Conservation (phyloP, 2,329 filamentous ascomycete genomes). For the Pseudopyricularia javanii region DNA sequence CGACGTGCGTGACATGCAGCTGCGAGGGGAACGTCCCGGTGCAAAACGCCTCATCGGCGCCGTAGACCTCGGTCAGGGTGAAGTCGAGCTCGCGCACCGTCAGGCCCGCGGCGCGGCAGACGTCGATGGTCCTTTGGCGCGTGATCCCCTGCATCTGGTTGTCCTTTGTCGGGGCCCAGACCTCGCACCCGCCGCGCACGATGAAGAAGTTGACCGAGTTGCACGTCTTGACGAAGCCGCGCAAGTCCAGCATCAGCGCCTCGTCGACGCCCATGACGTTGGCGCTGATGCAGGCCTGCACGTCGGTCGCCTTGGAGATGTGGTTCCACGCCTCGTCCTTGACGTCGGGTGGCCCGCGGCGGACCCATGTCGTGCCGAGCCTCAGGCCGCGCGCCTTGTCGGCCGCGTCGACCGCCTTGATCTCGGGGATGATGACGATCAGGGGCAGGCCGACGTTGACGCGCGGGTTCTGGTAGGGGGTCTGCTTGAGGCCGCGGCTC, state of each 20-base stretch:
- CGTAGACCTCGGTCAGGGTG: conserved; percentile 16
- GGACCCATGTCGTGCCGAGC: conserved; percentile 15
- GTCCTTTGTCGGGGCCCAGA: conserved; percentile 18
- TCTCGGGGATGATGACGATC: conserved; percentile 17
- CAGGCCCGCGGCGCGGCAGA: conserved; percentile 14
- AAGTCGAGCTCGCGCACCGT: conserved; percentile 15
- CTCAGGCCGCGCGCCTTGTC: conserved; percentile 11
- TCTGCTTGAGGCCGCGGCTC: conserved; percentile 14
- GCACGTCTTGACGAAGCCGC: conserved; percentile 17
- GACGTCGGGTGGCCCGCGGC: conserved; percentile 16
- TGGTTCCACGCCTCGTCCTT: conserved; percentile 20
- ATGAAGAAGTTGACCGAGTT: conserved; percentile 21
- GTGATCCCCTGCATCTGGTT: conserved; percentile 20
- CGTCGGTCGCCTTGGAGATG: conserved; percentile 18
- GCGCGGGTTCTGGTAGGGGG: conserved; percentile 14
- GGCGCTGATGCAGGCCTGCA: conserved; percentile 16
- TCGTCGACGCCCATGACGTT: conserved; percentile 17
- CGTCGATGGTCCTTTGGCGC: conserved; percentile 16
- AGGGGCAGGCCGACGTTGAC: conserved; percentile 16
- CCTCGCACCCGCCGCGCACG: conserved; percentile 14
- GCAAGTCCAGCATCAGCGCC: conserved; percentile 16
- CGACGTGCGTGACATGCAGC: conserved; percentile 14
- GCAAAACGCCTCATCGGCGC: conserved; percentile 17
- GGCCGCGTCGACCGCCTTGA: conserved; percentile 12
- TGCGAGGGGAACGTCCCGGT: conserved; percentile 17